phyloP scores from a whole-genome alignment of 2,329 filamentous ascomycete species.

The Phialophora verrucosa region DNA sequence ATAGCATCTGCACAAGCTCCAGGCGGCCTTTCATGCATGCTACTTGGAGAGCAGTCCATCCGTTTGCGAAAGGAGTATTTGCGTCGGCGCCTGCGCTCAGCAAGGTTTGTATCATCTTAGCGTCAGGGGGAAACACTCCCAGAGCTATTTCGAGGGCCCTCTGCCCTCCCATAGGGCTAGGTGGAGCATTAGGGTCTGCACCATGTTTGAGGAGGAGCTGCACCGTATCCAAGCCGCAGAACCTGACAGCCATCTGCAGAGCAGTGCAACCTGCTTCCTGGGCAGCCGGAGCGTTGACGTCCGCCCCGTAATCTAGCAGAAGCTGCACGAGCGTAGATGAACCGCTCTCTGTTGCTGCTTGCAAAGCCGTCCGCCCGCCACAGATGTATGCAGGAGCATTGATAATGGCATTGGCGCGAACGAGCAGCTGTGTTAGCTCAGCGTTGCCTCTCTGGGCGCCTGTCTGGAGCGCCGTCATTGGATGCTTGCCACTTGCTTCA shows the following conservation, averaged over 20 bases:
- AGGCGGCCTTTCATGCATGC: neutral
- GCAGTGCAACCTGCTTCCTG: neutral
- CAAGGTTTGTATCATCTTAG: neutral
- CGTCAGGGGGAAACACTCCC: neutral
- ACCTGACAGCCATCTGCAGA: slow-evolving; percentile 3
- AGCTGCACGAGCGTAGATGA: neutral
- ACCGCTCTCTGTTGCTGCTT: neutral
- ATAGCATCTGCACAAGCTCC: neutral
- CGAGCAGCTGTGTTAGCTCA: neutral
- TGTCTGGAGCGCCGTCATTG: neutral
- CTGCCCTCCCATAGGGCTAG: neutral
- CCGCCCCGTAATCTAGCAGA: neutral
- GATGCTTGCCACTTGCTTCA: neutral
- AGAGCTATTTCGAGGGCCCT: neutral
- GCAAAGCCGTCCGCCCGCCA: neutral
- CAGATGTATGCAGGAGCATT: neutral
- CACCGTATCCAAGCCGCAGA: neutral
- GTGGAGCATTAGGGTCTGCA: slow-evolving; percentile 7
- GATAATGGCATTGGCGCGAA: neutral
- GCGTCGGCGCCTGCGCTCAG: neutral
- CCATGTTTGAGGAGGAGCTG: slow-evolving; percentile 4
- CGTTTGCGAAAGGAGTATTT: neutral
- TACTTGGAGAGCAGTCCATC: neutral
- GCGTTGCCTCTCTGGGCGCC: neutral
- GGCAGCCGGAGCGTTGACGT: neutral